Evolutionary conservation across 1,139 yeast species (phyloP).

Genomic region (Nakaseomyces glabratus): DNA sequence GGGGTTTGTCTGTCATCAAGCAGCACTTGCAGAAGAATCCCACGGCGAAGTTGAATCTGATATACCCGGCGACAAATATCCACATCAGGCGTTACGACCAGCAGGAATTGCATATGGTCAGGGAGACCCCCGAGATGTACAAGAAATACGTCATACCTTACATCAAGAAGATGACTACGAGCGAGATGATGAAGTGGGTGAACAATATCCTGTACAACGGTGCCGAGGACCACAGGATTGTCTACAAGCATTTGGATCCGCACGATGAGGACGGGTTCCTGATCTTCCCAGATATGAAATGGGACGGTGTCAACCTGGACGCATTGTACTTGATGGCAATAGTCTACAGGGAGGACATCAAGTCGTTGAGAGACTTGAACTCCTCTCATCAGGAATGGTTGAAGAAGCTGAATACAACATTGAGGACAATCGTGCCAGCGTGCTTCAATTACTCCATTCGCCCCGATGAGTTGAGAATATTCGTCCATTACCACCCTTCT

Average conservation of each 20-base stretch:
- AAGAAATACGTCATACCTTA: constrained; percentile 56
- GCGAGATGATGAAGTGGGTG: constrained; percentile 75
- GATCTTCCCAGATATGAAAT: constrained; percentile 75
- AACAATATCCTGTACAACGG: constrained; percentile 73
- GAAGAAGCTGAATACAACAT: constrained; percentile 36
- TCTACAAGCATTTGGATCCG: constrained; percentile 18
- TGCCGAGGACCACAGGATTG: constrained; percentile 73
- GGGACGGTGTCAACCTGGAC: constrained; percentile 73
- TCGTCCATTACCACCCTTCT: constrained; percentile 89
- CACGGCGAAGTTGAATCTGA: constrained; percentile 64
- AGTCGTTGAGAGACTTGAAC: constrained; percentile 67
- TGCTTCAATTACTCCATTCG: constrained; percentile 34
- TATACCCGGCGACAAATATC: constrained; percentile 83
- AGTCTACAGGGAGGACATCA: constrained; percentile 61
- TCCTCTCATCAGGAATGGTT: constrained; percentile 52
- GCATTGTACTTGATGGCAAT: constrained; percentile 72
- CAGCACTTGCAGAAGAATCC: constrained; percentile 45
- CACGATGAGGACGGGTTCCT: constrained; percentile 51
- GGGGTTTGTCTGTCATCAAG: constrained; percentile 54
- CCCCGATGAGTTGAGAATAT: constrained; percentile 51
- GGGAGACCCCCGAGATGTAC: constrained; percentile 79
- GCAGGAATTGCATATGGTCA: constrained; percentile 50
- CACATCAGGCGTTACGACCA: constrained; percentile 68
- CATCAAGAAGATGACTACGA: constrained; percentile 67
- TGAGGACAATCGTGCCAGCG: constrained; percentile 41